Evolutionary conservation across 2,329 filamentous ascomycete genomes (phyloP).

Genomic region (Cladophialophora yegresii): DNA sequence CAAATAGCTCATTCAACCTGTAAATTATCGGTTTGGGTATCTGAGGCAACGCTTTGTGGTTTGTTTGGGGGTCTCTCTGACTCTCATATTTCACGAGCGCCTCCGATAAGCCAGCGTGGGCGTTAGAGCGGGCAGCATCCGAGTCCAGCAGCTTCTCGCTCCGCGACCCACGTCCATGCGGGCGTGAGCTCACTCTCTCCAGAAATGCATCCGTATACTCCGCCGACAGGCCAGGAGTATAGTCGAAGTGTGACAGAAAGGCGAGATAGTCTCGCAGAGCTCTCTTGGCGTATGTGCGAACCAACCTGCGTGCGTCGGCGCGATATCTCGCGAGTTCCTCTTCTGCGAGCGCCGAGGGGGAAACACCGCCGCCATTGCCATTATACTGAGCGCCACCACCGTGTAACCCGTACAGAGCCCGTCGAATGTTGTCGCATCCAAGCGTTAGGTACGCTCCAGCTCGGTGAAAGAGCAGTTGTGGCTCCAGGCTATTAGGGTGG

Average conservation of each 20-base stretch:
- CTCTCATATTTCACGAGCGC: conserved; percentile 30
- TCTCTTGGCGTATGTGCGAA: conserved; percentile 73
- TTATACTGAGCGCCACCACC: conserved; percentile 14
- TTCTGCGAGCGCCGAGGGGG: conserved; percentile 49
- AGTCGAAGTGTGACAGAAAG: conserved; percentile 74
- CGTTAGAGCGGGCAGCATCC: conserved; percentile 38
- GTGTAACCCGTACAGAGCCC: conserved; percentile 54
- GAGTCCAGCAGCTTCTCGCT: conserved; percentile 33
- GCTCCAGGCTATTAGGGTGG: conserved; percentile 73
- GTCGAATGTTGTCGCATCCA: conserved; percentile 66
- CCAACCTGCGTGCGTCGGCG: conserved; percentile 65
- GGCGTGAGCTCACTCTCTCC: conserved; percentile 60
- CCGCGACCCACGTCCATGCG: conserved; percentile 47
- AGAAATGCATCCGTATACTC: conserved; percentile 57
- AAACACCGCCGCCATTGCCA: conserved; percentile 36
- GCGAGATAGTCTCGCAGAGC: conserved; percentile 73
- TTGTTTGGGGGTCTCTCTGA: conserved; percentile 10
- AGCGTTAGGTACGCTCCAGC: conserved; percentile 71
- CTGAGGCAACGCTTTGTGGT: conserved; percentile 10
- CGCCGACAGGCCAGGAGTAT: conserved; percentile 69
- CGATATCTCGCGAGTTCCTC: conserved; percentile 40
- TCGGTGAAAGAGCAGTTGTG: conserved; percentile 74
- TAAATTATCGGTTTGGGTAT: conserved; percentile 49
- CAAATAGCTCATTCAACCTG: conserved; percentile 68
- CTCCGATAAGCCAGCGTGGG: conserved; percentile 28